Evolutionary conservation across 371 early-diverging fungal genomes (phyloP).

Genomic region (Cladochytrium tenue): DNA sequence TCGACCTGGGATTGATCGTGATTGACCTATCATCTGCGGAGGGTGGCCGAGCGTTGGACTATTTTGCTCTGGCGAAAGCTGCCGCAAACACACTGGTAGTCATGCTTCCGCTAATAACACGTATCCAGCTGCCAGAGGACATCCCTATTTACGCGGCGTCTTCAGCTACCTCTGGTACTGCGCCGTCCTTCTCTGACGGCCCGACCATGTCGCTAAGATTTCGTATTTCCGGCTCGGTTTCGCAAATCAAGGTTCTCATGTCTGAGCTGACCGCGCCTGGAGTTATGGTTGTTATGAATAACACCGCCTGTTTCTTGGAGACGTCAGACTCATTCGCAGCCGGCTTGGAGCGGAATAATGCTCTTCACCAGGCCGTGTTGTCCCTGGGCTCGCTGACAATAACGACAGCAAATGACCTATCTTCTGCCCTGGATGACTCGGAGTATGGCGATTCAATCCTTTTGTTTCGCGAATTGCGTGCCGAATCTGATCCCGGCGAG

Average conservation of each 20-base stretch:
- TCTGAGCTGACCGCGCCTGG: neutral
- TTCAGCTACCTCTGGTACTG: too few relatives aligned
- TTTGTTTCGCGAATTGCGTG: neutral
- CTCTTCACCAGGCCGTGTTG: too few relatives aligned
- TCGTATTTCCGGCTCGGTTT: neutral
- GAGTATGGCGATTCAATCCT: neutral
- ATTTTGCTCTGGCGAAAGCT: neutral
- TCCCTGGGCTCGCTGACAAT: neutral
- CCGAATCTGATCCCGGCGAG: neutral
- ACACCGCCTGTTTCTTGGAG: too few relatives aligned
- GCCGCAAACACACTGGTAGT: neutral
- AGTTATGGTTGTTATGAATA: neutral
- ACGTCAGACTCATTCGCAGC: too few relatives aligned
- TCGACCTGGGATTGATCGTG: neutral
- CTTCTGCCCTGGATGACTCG: neutral
- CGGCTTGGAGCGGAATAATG: too few relatives aligned
- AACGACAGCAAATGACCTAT: neutral
- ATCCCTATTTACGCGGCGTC: neutral
- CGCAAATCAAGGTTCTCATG: neutral
- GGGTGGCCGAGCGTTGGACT: neutral
- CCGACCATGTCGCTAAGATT: too few relatives aligned
- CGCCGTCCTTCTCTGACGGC: too few relatives aligned
- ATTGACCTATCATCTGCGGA: neutral
- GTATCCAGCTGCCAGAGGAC: neutral
- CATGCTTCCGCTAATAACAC: neutral